These are phyloP conservation scores for Anaeramoeba flamelloides DNA, from an alignment of 78 protist genomes.

Conservation along the genomic window DNA sequence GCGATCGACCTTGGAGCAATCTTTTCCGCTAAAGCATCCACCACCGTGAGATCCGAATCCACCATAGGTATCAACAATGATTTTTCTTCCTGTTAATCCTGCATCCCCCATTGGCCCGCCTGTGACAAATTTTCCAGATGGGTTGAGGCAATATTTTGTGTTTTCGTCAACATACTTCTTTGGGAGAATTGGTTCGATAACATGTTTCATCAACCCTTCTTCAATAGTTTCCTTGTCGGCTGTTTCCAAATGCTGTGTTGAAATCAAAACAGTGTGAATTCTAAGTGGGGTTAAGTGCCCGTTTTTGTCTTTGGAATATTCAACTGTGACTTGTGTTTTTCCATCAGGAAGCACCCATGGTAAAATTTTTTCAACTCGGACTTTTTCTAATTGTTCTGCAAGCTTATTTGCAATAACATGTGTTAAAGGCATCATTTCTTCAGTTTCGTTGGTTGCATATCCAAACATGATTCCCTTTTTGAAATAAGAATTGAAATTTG, in stretches of 20 bases:
- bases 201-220: slow-evolving; percentile 66
- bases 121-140: slow-evolving; percentile 90
- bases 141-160: slow-evolving; percentile 92
- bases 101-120: slow-evolving; percentile 99
- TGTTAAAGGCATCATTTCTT: slow-evolving; percentile 84
- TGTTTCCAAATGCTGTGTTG: slow-evolving; percentile 96
- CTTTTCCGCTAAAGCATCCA: slow-evolving; percentile 99
- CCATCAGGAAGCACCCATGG: slow-evolving; percentile 79
- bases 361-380: slow-evolving; percentile 66
- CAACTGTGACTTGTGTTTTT: slow-evolving; percentile 86
- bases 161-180: slow-evolving; percentile 67
- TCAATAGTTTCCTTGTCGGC: too few relatives aligned
- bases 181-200: slow-evolving; percentile 72
- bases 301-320: slow-evolving; percentile 51
- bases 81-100: slow-evolving; percentile 99
- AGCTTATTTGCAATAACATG: slow-evolving; percentile 65
- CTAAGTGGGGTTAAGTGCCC: slow-evolving; percentile 77
- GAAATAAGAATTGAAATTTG: too few relatives aligned
- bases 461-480: slow-evolving; percentile 99
- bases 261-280: slow-evolving; percentile 92
- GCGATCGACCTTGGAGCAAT: slow-evolving; percentile 99
- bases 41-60: slow-evolving; percentile 99
- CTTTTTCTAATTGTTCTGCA: slow-evolving; percentile 61
- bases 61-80: slow-evolving; percentile 95
- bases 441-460: slow-evolving; percentile 96